phyloP scores from a whole-genome alignment of 208 protist species.

The Wallacemonas sp. region DNA sequence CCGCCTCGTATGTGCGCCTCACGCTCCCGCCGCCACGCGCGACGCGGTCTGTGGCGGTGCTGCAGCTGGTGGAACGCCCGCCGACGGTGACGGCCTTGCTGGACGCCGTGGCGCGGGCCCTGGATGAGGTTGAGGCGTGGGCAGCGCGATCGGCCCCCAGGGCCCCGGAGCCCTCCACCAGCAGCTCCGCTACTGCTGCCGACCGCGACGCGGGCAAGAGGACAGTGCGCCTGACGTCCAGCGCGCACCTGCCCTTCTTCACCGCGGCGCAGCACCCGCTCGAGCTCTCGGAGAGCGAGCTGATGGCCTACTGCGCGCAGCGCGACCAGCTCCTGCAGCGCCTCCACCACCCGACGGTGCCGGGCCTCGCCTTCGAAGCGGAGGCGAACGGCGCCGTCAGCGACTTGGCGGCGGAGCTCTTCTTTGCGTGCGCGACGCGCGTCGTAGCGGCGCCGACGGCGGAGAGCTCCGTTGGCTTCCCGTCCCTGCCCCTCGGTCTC shows the following conservation, averaged over 20 bases:
- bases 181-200: not conserved
- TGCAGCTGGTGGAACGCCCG: constrained; percentile 28
- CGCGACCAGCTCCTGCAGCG: constrained; percentile 39
- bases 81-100: constrained; percentile 15
- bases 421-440: constrained; percentile 69
- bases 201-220: not conserved
- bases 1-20: not conserved
- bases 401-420: constrained; percentile 81
- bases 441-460: not conserved
- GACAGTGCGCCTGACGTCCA: not conserved
- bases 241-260: constrained; percentile 43
- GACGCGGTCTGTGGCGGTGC: constrained; percentile 4
- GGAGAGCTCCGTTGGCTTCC: constrained; percentile 39
- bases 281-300: constrained; percentile 46
- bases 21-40: not conserved
- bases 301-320: constrained; percentile 34
- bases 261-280: constrained; percentile 31
- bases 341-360: constrained; percentile 35
- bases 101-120: constrained; percentile 13
- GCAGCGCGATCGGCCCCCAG: too few relatives aligned
- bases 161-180: too few relatives aligned
- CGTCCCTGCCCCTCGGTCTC: constrained; percentile 33
- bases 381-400: constrained; percentile 31
- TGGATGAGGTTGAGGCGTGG: constrained; percentile 24
- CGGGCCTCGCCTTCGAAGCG: constrained; percentile 33